Base-by-base conservation (phyloP, 2,329 filamentous ascomycete species). In the Hyphodiscus sp. region DNA sequence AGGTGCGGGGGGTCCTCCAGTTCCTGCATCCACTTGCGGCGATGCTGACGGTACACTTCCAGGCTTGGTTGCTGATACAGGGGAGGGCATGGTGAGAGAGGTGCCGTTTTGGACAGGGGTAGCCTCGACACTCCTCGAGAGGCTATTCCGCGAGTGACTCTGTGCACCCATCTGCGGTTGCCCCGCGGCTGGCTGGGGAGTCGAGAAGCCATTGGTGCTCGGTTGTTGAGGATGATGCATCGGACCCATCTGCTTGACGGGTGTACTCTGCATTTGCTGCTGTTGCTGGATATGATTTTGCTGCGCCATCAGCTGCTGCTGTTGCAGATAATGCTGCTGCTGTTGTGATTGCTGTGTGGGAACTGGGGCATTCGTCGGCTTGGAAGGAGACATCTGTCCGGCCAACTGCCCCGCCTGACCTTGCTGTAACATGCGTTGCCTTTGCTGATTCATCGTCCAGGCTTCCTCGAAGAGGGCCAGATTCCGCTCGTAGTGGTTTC, bases 401-500 rank as follows among this genome's bases (percentile, higher is more conserved):
- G 55, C 51, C 44, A 63, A 57, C 56, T 54, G 62, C 50, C 60
- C 62, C 29, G 47, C 33, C 9, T 23, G 20, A 13, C 20, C 18
- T 23, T 42, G 29, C 44, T 61, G 63, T 29, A 64, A 60, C 57
- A 62, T 61, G 59, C 64, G 63, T 20, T 57, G 58, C 50, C 61
- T 63, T 51, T 77, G 76, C 44, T 75, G 81, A 61, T 80, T 79
- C 33, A 76, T 73, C 38, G 78, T 66, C 74, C 80, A 87, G 1
- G 79, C 80, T 55, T 85, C 81, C 67, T 96, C 91, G 59, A 95
- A 96, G 30, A 84, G 80, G 23, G 80, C 73, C 6, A 96, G 72
- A 60, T 91, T 91, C 38, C 81, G 78, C 63, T 91, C 85, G 69
- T 94, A 95, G 7, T 89, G 78, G 26, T 79, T 76, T 62, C 84